Evolutionary conservation across 2,329 filamentous ascomycete species (phyloP).

Genomic region (Cercospora zeina): DNA sequence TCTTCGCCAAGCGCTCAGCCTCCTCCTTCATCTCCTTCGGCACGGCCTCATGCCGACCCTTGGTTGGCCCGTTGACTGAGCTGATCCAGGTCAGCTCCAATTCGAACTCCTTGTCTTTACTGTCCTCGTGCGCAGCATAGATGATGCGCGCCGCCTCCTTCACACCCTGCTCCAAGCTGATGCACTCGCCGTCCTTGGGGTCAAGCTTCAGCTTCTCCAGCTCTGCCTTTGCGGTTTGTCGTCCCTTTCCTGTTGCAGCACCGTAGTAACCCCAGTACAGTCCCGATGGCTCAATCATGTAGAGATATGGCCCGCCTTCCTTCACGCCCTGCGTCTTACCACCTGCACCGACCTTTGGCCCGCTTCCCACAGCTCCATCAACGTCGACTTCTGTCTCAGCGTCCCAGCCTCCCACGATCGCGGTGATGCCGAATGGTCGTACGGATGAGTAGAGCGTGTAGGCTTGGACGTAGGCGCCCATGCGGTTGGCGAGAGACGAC

Average conservation of each 20-base stretch:
- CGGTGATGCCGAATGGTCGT: slow-evolving; percentile 92
- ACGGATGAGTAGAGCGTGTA: slow-evolving; percentile 98
- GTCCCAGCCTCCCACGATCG: slow-evolving; percentile 92
- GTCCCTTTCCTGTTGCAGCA: slow-evolving; percentile 92
- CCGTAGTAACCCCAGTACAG: slow-evolving; percentile 99
- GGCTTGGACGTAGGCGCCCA: slow-evolving; percentile 94
- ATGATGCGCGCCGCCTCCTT: slow-evolving; percentile 97
- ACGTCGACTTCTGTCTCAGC: slow-evolving; percentile 81
- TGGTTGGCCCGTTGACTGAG: slow-evolving; percentile 77
- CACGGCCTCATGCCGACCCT: slow-evolving; percentile 89
- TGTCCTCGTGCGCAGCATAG: slow-evolving; percentile 95
- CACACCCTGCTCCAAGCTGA: slow-evolving; percentile 82
- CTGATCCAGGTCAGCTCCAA: slow-evolving; percentile 99
- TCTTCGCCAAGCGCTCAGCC: slow-evolving; percentile 89
- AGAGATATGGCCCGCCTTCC: slow-evolving; percentile 87
- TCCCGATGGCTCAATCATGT: slow-evolving; percentile 98
- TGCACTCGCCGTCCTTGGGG: slow-evolving; percentile 61
- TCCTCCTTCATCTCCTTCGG: slow-evolving; percentile 88
- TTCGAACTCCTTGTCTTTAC: slow-evolving; percentile 99
- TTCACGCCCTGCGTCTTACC: slow-evolving; percentile 74
- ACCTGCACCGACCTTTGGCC: slow-evolving; percentile 75
- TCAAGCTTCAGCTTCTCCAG: slow-evolving; percentile 91
- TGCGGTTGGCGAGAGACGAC: slow-evolving; percentile 81
- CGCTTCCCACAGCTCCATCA: slow-evolving; percentile 84
- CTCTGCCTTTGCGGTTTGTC: slow-evolving; percentile 96